These are phyloP conservation scores for Corynascus novoguineensis DNA, from an alignment of 495 filamentous ascomycete species.

Conservation along the genomic window DNA sequence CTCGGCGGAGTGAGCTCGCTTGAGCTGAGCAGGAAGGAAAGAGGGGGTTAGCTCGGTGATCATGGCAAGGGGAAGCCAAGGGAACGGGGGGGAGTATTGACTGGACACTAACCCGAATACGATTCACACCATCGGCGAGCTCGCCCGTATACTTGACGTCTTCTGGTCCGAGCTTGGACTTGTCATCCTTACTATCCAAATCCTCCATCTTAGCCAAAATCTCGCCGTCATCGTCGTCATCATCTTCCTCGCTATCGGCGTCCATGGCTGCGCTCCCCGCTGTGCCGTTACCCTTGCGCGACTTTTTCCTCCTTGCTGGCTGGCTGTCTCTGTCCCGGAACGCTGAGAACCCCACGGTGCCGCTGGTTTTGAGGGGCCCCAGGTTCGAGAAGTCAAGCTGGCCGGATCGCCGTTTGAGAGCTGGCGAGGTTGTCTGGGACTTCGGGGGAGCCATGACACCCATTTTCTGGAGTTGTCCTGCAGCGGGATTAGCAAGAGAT, in stretches of 20 bases:
- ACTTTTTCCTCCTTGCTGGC: slow-evolving; percentile 45
- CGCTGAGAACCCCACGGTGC: slow-evolving; percentile 81
- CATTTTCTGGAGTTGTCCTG: slow-evolving; percentile 93
- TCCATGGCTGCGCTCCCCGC: slow-evolving; percentile 37
- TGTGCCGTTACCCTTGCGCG: slow-evolving; percentile 50
- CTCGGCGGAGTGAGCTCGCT: slow-evolving; percentile 88
- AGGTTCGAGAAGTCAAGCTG: slow-evolving; percentile 79
- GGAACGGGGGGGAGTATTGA: no score
- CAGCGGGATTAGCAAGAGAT: slow-evolving; percentile 19
- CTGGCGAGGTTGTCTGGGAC: slow-evolving; percentile 48
- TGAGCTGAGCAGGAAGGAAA: slow-evolving; percentile 57
- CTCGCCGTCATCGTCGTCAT: slow-evolving; percentile 64
- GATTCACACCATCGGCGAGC: slow-evolving; percentile 80
- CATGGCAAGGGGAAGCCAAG: slow-evolving; percentile 9
- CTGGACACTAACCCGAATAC: slow-evolving; percentile 88
- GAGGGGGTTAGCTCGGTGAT: slow-evolving; percentile 17
- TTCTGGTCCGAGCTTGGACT: slow-evolving; percentile 56
- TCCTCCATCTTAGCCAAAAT: slow-evolving; percentile 65
- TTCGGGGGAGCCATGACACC: slow-evolving; percentile 67
- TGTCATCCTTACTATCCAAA: slow-evolving; percentile 63
- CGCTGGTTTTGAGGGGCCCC: slow-evolving; percentile 73
- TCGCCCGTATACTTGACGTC: slow-evolving; percentile 80
- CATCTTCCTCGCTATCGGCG: slow-evolving; percentile 60
- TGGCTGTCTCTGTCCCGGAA: slow-evolving; percentile 69
- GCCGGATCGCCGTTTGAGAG: slow-evolving; percentile 65